phyloP scores from a whole-genome alignment of 1,284 basidiomycete genomes.

The Boletus mariae region DNA sequence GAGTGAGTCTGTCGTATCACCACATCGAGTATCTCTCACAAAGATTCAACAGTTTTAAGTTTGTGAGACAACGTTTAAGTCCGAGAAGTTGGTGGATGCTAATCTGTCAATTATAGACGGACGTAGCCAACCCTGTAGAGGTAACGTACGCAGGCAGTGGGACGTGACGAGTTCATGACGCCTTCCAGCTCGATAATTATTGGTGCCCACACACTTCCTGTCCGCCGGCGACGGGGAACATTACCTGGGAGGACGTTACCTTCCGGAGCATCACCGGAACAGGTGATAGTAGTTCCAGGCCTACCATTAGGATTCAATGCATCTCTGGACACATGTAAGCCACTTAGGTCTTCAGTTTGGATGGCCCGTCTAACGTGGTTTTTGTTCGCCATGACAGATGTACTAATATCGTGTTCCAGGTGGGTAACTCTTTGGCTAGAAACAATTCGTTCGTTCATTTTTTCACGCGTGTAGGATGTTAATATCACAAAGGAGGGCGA shows the following conservation, averaged over 20 bases:
- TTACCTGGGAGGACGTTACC: conserved; percentile 10
- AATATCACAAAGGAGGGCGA: background rate
- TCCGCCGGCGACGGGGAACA: background rate
- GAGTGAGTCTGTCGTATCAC: conserved; percentile 7
- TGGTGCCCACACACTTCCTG: conserved; percentile 12
- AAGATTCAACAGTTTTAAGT: conserved; percentile 5
- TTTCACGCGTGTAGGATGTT: conserved; percentile 2
- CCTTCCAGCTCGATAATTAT: conserved; percentile 1
- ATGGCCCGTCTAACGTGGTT: background rate
- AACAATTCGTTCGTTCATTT: background rate
- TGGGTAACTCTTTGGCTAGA: background rate
- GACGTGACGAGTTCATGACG: background rate
- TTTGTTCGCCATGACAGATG: conserved; percentile 2
- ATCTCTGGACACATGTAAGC: background rate
- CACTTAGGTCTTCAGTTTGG: too few species aligned
- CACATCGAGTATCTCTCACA: background rate
- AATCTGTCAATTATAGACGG: conserved; percentile 1
- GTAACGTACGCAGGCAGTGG: conserved; percentile 2
- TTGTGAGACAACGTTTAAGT: conserved; percentile 7
- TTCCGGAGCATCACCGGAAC: conserved; percentile 11
- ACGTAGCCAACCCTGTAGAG: conserved; percentile 11
- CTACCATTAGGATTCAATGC: conserved; percentile 5
- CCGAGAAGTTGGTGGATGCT: background rate
- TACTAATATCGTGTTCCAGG: conserved; percentile 9
- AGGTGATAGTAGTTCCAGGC: conserved; percentile 1